These are phyloP conservation scores for Saccharomycopsis fodiens DNA, from an alignment of 805 yeast genomes.

Conservation along the genomic window DNA sequence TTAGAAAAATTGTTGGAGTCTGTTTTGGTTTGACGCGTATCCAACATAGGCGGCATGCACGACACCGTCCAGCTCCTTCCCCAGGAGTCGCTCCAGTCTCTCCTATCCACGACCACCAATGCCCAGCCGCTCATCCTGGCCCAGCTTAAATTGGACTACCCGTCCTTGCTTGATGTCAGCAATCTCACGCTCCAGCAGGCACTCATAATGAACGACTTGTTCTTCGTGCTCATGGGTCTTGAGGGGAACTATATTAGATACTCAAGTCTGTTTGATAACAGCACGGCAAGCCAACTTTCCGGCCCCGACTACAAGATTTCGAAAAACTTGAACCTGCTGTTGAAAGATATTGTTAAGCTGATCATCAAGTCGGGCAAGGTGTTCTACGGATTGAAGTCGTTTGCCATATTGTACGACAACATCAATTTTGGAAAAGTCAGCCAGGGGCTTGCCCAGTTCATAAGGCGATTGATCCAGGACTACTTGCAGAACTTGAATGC, in stretches of 20 bases:
- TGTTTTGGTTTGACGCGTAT: not conserved
- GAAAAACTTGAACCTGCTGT: constrained; percentile 62
- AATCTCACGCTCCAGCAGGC: constrained; percentile 51
- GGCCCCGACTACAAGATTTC: constrained; percentile 78
- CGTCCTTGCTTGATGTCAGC: constrained; percentile 9
- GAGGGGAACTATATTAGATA: constrained; percentile 77
- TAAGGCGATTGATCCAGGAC: constrained; percentile 37
- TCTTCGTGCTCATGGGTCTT: constrained; percentile 58
- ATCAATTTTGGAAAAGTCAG: constrained; percentile 59
- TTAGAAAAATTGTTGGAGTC: no score
- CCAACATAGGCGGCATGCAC: no score
- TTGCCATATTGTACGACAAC: constrained; percentile 51
- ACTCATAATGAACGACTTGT: constrained; percentile 58
- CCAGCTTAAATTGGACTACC: constrained; percentile 7
- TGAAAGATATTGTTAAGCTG: constrained; percentile 60
- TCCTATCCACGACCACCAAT: constrained; percentile 8
- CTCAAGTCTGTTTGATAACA: constrained; percentile 42
- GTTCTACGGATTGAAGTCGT: constrained; percentile 50
- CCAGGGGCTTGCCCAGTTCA: constrained; percentile 62
- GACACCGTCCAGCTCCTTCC: constrained; percentile 8
- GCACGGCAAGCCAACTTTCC: constrained; percentile 29
- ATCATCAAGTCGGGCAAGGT: constrained; percentile 56
- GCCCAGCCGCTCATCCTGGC: constrained; percentile 6
- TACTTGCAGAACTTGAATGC: constrained; percentile 25
- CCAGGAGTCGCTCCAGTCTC: not conserved